Percentiles rank a stretch among this genome's conserved stretches.
Evolutionary conservation across 192 early-diverging fungal species (phyloP).

Genomic region (Coemansia sp.): DNA sequence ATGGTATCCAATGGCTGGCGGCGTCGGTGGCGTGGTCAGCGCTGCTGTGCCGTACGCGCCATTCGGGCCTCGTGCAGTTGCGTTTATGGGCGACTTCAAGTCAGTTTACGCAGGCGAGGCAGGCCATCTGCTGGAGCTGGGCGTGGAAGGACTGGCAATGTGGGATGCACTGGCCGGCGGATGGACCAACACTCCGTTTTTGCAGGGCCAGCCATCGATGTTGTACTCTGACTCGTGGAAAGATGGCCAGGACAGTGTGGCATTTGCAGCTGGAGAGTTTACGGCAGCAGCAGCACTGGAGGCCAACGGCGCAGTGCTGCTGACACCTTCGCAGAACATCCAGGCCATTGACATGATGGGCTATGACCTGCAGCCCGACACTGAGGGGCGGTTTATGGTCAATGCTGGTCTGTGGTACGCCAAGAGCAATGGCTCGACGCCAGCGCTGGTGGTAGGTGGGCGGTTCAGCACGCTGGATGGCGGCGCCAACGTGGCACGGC

Average conservation of each 20-base stretch:
- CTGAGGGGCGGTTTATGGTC: constrained; percentile 29
- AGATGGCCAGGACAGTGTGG: constrained; percentile 24
- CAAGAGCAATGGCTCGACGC: constrained; percentile 41
- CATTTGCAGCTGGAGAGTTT: constrained; percentile 39
- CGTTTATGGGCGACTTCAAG: constrained; percentile 32
- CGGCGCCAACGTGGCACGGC: constrained; percentile 44
- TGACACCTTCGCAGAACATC: constrained; percentile 24
- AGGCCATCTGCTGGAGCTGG: background rate
- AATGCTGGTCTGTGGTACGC: constrained; percentile 59
- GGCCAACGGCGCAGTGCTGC: constrained; percentile 36
- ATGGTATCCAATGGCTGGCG: constrained; percentile 46
- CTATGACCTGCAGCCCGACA: constrained; percentile 29
- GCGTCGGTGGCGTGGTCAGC: constrained; percentile 55
- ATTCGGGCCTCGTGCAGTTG: constrained; percentile 34
- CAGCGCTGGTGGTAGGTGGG: constrained; percentile 57
- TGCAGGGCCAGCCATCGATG: constrained; percentile 30
- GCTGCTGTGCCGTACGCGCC: constrained; percentile 47
- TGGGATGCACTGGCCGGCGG: constrained; percentile 35
- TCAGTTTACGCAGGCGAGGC: constrained; percentile 14
- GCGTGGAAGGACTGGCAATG: constrained; percentile 24
- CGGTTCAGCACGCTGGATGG: constrained; percentile 53
- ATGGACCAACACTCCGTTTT: constrained; percentile 46
- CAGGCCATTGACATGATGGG: constrained; percentile 37
- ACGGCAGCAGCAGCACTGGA: constrained; percentile 40
- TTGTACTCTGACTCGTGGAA: constrained; percentile 25